Evolutionary conservation across 345 rosid species (phyloP).

Genomic region (Eucalyptus sp.): DNA sequence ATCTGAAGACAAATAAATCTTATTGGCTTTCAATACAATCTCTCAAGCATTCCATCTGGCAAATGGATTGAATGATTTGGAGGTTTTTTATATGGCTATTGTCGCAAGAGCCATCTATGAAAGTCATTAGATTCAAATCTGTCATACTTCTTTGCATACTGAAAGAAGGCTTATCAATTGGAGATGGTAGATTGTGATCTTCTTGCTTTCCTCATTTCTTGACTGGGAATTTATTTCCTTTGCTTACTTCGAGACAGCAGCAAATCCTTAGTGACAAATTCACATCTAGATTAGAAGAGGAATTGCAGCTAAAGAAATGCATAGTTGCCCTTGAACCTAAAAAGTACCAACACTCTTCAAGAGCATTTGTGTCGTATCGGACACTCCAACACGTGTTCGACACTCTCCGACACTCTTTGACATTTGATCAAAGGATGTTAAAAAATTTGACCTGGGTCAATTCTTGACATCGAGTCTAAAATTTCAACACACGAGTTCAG

Average conservation of each 20-base stretch:
- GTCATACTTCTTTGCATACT: background rate
- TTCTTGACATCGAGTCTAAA: accelerated
- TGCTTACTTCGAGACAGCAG: background rate
- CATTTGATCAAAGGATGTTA: accelerated
- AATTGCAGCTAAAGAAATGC: background rate
- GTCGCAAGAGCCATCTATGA: background rate
- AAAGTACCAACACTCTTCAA: no score
- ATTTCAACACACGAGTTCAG: no score
- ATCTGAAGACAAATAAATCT: background rate
- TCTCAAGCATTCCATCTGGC: background rate
- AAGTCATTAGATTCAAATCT: background rate
- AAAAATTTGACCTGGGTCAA: accelerated
- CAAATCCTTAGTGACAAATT: background rate
- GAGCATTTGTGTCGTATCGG: accelerated
- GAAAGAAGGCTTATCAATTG: background rate
- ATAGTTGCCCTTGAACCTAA: background rate
- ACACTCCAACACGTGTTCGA: accelerated
- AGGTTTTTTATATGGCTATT: background rate
- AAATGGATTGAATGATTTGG: background rate
- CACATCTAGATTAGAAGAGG: background rate
- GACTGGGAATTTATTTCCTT: background rate
- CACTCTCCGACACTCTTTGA: accelerated
- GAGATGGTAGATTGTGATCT: background rate
- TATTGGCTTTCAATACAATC: background rate
- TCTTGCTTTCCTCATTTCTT: background rate